phyloP scores from a whole-genome alignment of 257 asterid genomes.

The Datura wrightii region DNA sequence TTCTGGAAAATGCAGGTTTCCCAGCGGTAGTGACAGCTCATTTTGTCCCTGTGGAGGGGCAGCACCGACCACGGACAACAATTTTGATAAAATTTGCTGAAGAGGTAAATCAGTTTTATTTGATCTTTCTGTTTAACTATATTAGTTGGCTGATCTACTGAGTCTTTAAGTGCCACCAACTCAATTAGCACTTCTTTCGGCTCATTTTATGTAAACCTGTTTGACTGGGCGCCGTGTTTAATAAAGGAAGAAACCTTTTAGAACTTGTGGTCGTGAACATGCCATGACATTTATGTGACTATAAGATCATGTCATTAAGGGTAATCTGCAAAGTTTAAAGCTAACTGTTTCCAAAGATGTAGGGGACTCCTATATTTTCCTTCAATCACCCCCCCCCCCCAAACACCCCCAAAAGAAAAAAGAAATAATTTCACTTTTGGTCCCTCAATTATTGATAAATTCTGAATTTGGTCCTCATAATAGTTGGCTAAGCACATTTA shows the following conservation, averaged over 20 bases:
- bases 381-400: neutral
- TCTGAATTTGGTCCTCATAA: neutral
- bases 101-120: slow-evolving; percentile 58
- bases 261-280: neutral
- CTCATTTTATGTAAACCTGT: neutral
- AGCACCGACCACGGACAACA: slow-evolving; percentile 91
- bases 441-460: neutral
- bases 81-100: slow-evolving; percentile 93
- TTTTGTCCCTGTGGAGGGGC: slow-evolving; percentile 97
- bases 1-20: slow-evolving; percentile 90
- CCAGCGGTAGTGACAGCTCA: slow-evolving; percentile 96
- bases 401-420: neutral
- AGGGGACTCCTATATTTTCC: too few relatives aligned
- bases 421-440: neutral
- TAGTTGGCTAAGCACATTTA: neutral
- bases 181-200: neutral
- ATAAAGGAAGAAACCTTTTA: neutral
- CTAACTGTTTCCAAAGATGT: neutral
- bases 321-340: neutral
- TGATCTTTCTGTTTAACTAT: neutral
- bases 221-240: neutral
- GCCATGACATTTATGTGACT: neutral
- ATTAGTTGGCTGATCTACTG: neutral
- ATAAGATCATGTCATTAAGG: neutral
- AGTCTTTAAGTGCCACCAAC: slow-evolving; percentile 16